Evolutionary conservation across 306 rosid species (phyloP).

Genomic region (Carpinus fangiana): DNA sequence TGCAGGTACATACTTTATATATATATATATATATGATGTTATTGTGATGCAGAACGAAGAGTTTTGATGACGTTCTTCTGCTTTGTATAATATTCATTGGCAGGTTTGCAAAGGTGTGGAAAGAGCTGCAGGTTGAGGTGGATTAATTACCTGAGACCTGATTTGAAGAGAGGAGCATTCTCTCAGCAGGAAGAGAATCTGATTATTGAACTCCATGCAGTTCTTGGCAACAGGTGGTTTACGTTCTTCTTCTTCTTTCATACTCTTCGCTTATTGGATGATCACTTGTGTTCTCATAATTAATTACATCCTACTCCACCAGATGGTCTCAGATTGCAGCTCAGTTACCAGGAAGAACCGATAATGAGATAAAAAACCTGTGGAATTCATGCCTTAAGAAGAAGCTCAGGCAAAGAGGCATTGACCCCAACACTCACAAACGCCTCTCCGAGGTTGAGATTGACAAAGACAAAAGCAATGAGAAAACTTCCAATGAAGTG

Average conservation of each 20-base stretch:
- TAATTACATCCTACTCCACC: slow-evolving; percentile 4
- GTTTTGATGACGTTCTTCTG: background rate
- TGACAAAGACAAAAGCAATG: slow-evolving; percentile 43
- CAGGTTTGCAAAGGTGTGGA: slow-evolving; percentile 92
- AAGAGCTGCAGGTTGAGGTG: slow-evolving; percentile 95
- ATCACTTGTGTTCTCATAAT: background rate
- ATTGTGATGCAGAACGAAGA: background rate
- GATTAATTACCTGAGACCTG: slow-evolving; percentile 94
- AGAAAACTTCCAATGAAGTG: slow-evolving; percentile 52
- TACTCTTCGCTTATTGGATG: slow-evolving; percentile 10
- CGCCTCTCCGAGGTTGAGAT: slow-evolving; percentile 48
- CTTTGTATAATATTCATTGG: slow-evolving; percentile 3
- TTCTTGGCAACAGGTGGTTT: slow-evolving; percentile 73
- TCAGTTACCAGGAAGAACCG: slow-evolving; percentile 91
- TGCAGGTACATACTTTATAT: slow-evolving; percentile 50
- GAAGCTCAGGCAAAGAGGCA: slow-evolving; percentile 86
- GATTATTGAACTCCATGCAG: slow-evolving; percentile 84
- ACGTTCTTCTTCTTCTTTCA: background rate
- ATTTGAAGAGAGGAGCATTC: slow-evolving; percentile 95
- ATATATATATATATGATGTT: background rate
- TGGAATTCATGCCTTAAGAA: slow-evolving; percentile 94
- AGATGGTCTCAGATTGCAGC: slow-evolving; percentile 99
- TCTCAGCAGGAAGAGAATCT: slow-evolving; percentile 82
- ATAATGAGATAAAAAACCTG: slow-evolving; percentile 85
- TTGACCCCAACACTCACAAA: slow-evolving; percentile 93